Conservation (phyloP, 192 early-diverging fungal species). For the Spizellomyces sp. region DNA sequence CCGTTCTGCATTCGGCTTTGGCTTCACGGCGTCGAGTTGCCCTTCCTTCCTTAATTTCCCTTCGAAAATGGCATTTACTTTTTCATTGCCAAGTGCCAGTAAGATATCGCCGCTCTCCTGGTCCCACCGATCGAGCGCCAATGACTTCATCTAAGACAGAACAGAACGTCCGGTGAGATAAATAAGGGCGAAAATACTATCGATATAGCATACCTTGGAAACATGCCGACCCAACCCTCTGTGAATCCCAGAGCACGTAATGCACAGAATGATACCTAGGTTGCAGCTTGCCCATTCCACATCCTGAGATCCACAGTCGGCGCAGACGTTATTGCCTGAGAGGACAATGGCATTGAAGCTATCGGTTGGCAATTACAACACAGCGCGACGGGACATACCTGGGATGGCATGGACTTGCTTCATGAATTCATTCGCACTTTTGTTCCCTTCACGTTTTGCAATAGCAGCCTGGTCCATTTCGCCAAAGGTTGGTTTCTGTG, state of each 20-base stretch:
- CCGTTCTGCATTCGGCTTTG: conserved; percentile 28
- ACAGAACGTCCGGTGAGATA: background rate
- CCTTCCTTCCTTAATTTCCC: conserved; percentile 15
- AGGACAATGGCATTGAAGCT: background rate
- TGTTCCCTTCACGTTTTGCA: background rate
- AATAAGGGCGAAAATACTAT: background rate
- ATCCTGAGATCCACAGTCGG: conserved; percentile 56
- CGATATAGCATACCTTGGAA: conserved; percentile 62
- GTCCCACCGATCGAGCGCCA: conserved; percentile 87
- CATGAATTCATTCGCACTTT: conserved; percentile 14
- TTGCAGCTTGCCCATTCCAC: conserved; percentile 89
- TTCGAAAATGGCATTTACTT: conserved; percentile 59
- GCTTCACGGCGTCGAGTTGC: conserved; percentile 10
- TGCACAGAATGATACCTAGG: conserved; percentile 79
- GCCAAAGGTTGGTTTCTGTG: conserved; percentile 22
- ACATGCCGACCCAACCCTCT: conserved; percentile 88
- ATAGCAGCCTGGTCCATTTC: conserved; percentile 14
- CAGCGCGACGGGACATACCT: background rate
- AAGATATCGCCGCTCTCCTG: conserved; percentile 70
- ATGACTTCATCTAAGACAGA: conserved; percentile 50
- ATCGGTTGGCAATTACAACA: background rate
- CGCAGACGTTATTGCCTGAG: conserved; percentile 53
- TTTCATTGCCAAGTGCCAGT: conserved; percentile 77
- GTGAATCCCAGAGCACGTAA: conserved; percentile 89
- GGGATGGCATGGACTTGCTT: conserved; percentile 2